Percentiles rank a stretch among this genome's conserved stretches.
phyloP scores from a whole-genome alignment of 495 filamentous ascomycete genomes.

The Patellaria atrata region DNA sequence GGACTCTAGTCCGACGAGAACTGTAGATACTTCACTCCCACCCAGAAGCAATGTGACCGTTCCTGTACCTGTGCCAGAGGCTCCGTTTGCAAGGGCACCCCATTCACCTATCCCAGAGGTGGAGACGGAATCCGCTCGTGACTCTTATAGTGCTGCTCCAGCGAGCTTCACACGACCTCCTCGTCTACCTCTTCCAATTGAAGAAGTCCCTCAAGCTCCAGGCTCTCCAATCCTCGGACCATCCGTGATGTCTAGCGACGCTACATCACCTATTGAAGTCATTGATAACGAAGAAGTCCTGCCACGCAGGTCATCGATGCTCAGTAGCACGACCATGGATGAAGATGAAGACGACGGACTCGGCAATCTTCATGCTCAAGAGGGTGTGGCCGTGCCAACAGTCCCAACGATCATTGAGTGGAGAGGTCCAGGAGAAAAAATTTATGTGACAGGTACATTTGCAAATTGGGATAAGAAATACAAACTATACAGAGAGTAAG shows the following conservation, averaged over 20 bases:
- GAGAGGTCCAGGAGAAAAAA: constrained; percentile 62
- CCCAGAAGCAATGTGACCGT: not conserved
- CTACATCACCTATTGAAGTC: constrained; percentile 33
- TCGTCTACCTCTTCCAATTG: constrained; percentile 79
- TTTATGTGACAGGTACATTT: constrained; percentile 95
- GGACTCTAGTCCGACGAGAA: not conserved
- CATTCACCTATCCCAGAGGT: constrained; percentile 4
- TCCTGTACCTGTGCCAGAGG: constrained; percentile 1
- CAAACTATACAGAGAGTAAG: constrained; percentile 69
- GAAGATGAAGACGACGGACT: constrained; percentile 57
- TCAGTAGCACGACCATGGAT: constrained; percentile 58
- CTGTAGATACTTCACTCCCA: not conserved
- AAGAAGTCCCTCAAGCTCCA: constrained; percentile 70
- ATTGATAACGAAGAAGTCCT: constrained; percentile 36
- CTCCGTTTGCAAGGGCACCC: not conserved
- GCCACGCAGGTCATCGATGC: constrained; percentile 42
- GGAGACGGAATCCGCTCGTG: constrained; percentile 14
- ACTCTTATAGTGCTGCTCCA: constrained; percentile 19
- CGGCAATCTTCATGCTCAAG: constrained; percentile 13
- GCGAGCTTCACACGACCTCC: constrained; percentile 58
- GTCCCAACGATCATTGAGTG: constrained; percentile 78
- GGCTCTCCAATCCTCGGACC: constrained; percentile 72
- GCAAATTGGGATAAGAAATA: constrained; percentile 89
- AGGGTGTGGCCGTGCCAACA: constrained; percentile 33
- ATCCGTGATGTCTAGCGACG: too few species aligned